phyloP scores from a whole-genome alignment of 192 early-diverging fungal genomes.

The Endogone sp. region DNA sequence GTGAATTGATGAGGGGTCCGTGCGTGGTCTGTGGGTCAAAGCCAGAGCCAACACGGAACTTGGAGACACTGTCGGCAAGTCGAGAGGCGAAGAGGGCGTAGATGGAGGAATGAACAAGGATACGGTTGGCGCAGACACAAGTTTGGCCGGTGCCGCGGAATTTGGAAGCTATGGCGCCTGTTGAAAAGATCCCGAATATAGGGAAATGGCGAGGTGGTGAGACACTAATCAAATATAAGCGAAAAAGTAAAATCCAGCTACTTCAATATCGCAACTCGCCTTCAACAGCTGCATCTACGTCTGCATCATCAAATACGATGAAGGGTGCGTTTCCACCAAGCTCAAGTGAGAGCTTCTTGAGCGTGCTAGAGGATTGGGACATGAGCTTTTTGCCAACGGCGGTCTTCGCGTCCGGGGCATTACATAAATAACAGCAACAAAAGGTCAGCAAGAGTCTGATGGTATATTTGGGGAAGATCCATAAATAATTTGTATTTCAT shows the following conservation, averaged over 20 bases:
- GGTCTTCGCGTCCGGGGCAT: too few species aligned
- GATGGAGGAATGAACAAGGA: slow-evolving; percentile 68
- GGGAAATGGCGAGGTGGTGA: slow-evolving; percentile 13
- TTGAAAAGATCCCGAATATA: too few species aligned
- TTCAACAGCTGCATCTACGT: slow-evolving; percentile 66
- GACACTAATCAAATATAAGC: background rate
- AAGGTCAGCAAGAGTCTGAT: slow-evolving; percentile 7
- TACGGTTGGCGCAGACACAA: slow-evolving; percentile 74
- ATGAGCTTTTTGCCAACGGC: slow-evolving; percentile 63
- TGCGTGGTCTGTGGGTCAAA: slow-evolving; percentile 58
- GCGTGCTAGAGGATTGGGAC: slow-evolving; percentile 49
- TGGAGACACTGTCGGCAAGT: slow-evolving; percentile 47
- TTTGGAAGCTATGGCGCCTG: slow-evolving; percentile 50
- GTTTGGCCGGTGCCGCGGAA: slow-evolving; percentile 81
- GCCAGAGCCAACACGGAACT: slow-evolving; percentile 72
- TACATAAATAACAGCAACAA: background rate
- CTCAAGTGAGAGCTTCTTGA: slow-evolving; percentile 81
- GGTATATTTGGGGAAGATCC: background rate
- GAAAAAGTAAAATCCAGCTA: background rate
- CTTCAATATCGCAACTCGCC: slow-evolving; percentile 25
- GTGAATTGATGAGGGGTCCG: slow-evolving; percentile 79
- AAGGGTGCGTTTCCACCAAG: slow-evolving; percentile 85
- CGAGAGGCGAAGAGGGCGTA: slow-evolving; percentile 59
- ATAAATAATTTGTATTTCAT: slow-evolving; percentile 6
- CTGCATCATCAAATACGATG: slow-evolving; percentile 73